Evolutionary conservation across 257 asterid species (phyloP).

Genomic region (Solanum tacnaense): DNA sequence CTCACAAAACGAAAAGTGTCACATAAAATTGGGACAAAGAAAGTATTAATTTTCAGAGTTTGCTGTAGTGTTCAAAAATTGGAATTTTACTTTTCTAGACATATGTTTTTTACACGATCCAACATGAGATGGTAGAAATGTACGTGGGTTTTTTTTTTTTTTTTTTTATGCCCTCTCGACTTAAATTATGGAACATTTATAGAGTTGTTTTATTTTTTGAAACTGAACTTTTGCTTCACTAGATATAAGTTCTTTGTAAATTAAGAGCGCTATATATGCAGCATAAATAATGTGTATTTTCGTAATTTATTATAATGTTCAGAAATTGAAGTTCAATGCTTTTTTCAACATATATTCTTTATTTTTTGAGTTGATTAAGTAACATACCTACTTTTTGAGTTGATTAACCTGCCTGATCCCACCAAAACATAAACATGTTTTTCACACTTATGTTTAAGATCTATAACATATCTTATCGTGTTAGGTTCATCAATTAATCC

Average conservation of each 20-base stretch:
- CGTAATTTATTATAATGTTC: not conserved
- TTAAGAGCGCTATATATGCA: not conserved
- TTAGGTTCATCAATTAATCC: not conserved
- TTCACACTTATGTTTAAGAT: not conserved
- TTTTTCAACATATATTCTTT: too few relatives aligned
- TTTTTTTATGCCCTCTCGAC: too few relatives aligned
- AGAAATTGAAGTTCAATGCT: not conserved
- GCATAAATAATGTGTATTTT: too few relatives aligned
- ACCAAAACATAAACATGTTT: not conserved
- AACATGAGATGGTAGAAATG: not conserved
- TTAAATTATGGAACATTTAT: too few relatives aligned
- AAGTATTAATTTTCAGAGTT: not conserved
- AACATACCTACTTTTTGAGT: not conserved
- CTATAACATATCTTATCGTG: not conserved
- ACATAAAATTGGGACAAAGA: too few relatives aligned
- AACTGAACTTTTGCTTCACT: too few relatives aligned
- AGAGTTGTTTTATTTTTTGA: too few relatives aligned
- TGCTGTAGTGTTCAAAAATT: not conserved
- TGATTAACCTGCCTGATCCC: not conserved
- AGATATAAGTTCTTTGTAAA: too few relatives aligned
- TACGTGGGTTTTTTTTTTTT: too few relatives aligned
- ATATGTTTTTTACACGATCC: too few relatives aligned
- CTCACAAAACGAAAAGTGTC: fast-evolving
- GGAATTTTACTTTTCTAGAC: not conserved
- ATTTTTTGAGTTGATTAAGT: not conserved